These are phyloP conservation scores for Ambrosia trifida DNA, from an alignment of 129 eudicot species.

Conservation along the genomic window DNA sequence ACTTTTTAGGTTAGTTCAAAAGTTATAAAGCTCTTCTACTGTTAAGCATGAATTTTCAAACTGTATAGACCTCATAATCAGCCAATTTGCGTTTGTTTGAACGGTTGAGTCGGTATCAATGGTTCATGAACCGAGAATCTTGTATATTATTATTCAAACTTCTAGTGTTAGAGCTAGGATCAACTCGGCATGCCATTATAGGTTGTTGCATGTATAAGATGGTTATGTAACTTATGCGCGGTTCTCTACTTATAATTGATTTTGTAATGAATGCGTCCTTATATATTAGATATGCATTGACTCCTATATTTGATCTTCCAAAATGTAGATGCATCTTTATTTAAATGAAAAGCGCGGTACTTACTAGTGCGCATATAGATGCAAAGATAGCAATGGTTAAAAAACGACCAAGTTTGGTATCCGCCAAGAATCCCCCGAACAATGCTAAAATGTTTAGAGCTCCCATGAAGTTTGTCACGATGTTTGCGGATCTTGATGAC, in stretches of 20 bases:
- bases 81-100: not conserved
- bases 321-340: not conserved
- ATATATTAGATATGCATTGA: no score
- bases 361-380: constrained; percentile 63
- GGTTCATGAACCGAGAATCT: no score
- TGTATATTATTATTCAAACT: no score
- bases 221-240: no score
- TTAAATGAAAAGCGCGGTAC: not conserved
- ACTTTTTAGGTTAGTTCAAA: not conserved
- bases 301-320: no score
- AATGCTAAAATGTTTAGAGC: constrained; percentile 74
- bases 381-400: constrained; percentile 61
- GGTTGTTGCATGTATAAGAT: no score
- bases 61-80: not conserved
- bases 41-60: not conserved
- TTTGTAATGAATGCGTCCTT: no score
- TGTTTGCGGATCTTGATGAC: constrained; percentile 67
- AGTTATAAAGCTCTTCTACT: not conserved
- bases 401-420: constrained; percentile 80
- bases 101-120: not conserved
- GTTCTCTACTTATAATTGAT: no score
- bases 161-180: no score
- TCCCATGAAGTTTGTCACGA: constrained; percentile 82
- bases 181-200: no score
- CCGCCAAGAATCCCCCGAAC: constrained; percentile 73